phyloP scores from a whole-genome alignment of 495 filamentous ascomycete species.

The Rhizodiscina lignyota region DNA sequence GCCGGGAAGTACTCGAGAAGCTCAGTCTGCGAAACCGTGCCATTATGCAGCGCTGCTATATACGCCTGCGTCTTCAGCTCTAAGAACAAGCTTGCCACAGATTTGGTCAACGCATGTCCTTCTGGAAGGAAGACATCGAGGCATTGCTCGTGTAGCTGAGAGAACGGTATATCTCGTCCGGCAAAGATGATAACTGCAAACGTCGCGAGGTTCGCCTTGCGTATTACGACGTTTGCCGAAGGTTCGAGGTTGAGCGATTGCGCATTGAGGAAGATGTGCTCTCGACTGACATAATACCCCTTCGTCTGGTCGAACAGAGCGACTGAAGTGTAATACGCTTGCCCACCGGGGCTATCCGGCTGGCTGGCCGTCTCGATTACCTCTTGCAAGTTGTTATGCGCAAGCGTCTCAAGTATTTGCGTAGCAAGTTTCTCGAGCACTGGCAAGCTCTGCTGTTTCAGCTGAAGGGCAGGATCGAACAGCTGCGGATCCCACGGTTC shows the following conservation, averaged over 20 bases:
- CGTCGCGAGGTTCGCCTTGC: constrained; percentile 75
- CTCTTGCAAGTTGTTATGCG: constrained; percentile 51
- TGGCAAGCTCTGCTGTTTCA: constrained; percentile 52
- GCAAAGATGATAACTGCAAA: constrained; percentile 73
- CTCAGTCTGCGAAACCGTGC: constrained; percentile 19
- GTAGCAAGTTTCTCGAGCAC: constrained; percentile 58
- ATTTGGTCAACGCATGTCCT: constrained; percentile 52
- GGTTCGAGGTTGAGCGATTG: constrained; percentile 45
- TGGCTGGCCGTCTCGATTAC: constrained; percentile 60
- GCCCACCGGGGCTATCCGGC: constrained; percentile 55
- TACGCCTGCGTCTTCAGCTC: constrained; percentile 79
- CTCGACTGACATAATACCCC: constrained; percentile 55
- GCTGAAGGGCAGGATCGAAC: too few species aligned
- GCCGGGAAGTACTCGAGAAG: constrained; percentile 60
- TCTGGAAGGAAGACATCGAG: constrained; percentile 71
- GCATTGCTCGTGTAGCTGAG: constrained; percentile 71
- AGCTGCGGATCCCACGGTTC: too few species aligned
- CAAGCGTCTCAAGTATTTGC: constrained; percentile 53
- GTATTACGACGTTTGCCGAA: constrained; percentile 39
- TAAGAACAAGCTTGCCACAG: constrained; percentile 54
- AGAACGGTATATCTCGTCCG: constrained; percentile 58
- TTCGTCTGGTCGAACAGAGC: constrained; percentile 70
- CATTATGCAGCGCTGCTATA: constrained; percentile 48
- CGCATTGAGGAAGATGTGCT: constrained; percentile 52
- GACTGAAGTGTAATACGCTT: constrained; percentile 66